Evolutionary conservation across 2,329 filamentous ascomycete genomes (phyloP).

Genomic region (Pseudopyricularia javanii): DNA sequence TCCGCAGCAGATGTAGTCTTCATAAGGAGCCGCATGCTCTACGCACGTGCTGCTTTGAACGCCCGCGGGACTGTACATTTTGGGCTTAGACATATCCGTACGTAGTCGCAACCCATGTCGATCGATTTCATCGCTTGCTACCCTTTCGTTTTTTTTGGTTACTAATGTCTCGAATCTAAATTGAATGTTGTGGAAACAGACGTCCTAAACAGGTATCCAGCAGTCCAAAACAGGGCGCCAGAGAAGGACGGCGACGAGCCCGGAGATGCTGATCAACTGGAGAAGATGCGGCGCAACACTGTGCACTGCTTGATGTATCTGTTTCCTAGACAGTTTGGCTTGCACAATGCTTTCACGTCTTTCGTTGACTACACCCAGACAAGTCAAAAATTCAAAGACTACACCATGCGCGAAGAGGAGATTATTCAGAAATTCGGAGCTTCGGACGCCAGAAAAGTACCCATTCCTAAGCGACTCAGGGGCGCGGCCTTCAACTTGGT

Average conservation of each 20-base stretch:
- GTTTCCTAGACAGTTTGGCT: conserved; percentile 78
- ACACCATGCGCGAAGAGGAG: conserved; percentile 75
- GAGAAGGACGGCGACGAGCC: not conserved
- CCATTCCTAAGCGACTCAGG: conserved; percentile 56
- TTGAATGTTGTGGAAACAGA: conserved; percentile 35
- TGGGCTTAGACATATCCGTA: conserved; percentile 74
- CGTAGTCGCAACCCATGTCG: conserved; percentile 16
- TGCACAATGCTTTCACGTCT: conserved; percentile 88
- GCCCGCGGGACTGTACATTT: conserved; percentile 54
- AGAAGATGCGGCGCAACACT: conserved; percentile 32
- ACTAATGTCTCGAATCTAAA: not conserved
- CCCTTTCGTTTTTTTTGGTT: not conserved
- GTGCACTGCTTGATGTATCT: conserved; percentile 79
- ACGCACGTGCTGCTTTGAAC: conserved; percentile 63
- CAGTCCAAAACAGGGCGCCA: conserved; percentile 9
- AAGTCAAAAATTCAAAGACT: conserved; percentile 67
- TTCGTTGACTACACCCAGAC: conserved; percentile 52
- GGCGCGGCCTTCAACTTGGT: conserved; percentile 49
- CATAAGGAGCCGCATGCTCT: conserved; percentile 75
- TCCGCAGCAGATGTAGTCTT: conserved; percentile 54
- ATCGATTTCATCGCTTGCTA: not conserved
- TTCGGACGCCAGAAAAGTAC: conserved; percentile 13
- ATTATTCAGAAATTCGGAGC: conserved; percentile 35
- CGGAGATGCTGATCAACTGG: not conserved
- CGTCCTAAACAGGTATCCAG: conserved; percentile 60